Evolutionary conservation across 208 protist genomes (phyloP), one percentile per base, ranked within the genome.

Genomic region (Acanthamoeba triangularis): DNA sequence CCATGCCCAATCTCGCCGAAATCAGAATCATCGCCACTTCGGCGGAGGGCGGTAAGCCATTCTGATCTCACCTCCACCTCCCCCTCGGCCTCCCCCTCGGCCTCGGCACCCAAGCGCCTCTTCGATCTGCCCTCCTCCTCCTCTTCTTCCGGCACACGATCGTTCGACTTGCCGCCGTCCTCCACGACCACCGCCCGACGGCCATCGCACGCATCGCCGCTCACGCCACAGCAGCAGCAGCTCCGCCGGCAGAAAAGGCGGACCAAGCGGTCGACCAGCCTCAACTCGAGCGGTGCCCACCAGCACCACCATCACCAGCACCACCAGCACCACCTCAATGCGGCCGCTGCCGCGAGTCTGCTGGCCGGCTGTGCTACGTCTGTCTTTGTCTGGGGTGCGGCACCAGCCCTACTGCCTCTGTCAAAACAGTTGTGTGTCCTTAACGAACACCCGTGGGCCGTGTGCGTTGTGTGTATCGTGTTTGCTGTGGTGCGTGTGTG

Each of bases 41-140:
- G 72, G 25, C 72, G 72, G 30, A 18, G 72, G 8, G 72, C 72
- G 72, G 72, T 80, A 14, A 80, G 72, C 72, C 72, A 80, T 47
- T 80, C 72, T 30, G 72, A 80, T 28, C 72, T 80, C 72, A 37
- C 67, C 20, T 14, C 35, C 72, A 80, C 37, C 35, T 23, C 35
- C 33, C 11, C 35, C 13, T 37, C 30, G 3, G 5, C 67, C 20
- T 14, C 35, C 72, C 13, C 37, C 35, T 23, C 35, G 2, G 2
- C 35, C 13, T 37, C 30, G 18, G 54, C 54, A 20, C 61, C 72
- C 6, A 80, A 47, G n/a, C 72, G 72, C 72, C 8, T 80, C 72
- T 80, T 80, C 37, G 72, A 80, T 18, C 16, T 80, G 35, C 72
- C 72, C 25, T 80, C 72, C 18, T 80, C 72, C 72, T 80, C 72